These are phyloP conservation scores for Fusarium anthophilum DNA, from an alignment of 2,329 filamentous ascomycete genomes.

Conservation along the genomic window DNA sequence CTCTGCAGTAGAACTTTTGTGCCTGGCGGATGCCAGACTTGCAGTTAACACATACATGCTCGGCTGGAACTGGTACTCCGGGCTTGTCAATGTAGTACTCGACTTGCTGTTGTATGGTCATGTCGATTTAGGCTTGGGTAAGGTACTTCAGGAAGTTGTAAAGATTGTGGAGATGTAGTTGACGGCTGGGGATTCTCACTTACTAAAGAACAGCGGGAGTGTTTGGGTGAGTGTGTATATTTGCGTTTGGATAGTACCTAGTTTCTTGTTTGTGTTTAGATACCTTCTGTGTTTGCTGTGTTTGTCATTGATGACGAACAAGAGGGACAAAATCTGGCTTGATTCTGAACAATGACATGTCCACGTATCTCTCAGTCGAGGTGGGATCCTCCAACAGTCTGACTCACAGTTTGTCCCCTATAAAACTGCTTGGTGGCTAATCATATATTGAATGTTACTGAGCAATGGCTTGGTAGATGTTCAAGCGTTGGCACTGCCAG, in stretches of 20 bases:
- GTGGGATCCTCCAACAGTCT: not conserved
- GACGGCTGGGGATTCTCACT: not conserved
- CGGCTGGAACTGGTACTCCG: not conserved
- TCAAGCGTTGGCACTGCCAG: not conserved
- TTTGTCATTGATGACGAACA: not conserved
- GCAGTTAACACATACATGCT: constrained; percentile 6
- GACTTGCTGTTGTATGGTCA: not conserved
- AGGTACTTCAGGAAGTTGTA: too few species aligned
- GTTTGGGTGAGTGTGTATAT: not conserved
- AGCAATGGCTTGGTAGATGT: not conserved
- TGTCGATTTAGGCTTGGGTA: not conserved
- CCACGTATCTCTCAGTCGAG: not conserved
- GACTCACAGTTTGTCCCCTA: not conserved
- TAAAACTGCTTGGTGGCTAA: not conserved
- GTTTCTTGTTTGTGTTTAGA: not conserved
- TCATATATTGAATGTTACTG: not conserved
- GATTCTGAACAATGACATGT: not conserved
- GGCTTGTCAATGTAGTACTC: not conserved
- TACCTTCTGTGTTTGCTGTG: not conserved
- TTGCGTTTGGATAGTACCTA: not conserved
- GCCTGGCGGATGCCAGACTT: not conserved
- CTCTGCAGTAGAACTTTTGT: not conserved
- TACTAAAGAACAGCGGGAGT: not conserved
- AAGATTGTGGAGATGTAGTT: not conserved
- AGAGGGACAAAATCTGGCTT: not conserved